A percentile compares a stretch with the other conserved stretches of the same genome.
Conservation (phyloP, 768 basidiomycete species). For the Sutorius australiensis region DNA sequence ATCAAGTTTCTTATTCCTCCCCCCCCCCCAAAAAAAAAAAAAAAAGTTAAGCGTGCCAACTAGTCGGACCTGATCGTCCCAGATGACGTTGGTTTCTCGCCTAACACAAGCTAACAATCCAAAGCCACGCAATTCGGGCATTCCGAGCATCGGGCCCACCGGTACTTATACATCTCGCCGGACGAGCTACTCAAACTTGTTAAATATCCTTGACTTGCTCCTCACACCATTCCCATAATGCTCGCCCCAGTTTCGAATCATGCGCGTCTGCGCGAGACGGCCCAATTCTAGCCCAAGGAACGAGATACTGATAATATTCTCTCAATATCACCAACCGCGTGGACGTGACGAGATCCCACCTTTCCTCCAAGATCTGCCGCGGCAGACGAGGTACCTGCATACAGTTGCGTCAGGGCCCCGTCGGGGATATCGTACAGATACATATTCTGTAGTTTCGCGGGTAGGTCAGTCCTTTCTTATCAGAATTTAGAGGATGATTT, state of each 20-base stretch:
- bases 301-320: slow-evolving; percentile 24
- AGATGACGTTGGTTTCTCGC: background rate
- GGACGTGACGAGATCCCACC: slow-evolving; percentile 11
- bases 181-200: background rate
- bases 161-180: background rate
- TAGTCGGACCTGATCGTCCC: background rate
- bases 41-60: too few species aligned
- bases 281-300: slow-evolving; percentile 35
- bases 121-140: background rate
- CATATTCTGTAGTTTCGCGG: slow-evolving; percentile 6
- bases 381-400: slow-evolving; percentile 27
- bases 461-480: background rate
- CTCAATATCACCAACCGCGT: background rate
- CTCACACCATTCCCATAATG: slow-evolving; percentile 37
- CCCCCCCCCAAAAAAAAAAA: too few species aligned
- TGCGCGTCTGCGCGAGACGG: slow-evolving; percentile 14
- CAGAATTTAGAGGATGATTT: background rate
- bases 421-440: slow-evolving; percentile 4
- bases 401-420: slow-evolving; percentile 31
- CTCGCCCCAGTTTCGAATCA: slow-evolving; percentile 22
- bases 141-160: background rate
- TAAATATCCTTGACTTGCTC: slow-evolving; percentile 27
- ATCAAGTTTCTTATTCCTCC: background rate
- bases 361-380: slow-evolving; percentile 25
- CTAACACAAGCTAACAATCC: background rate